Evolutionary conservation across 352 stramenopile genomes (phyloP).

Genomic region (Phytophthora crassamura): DNA sequence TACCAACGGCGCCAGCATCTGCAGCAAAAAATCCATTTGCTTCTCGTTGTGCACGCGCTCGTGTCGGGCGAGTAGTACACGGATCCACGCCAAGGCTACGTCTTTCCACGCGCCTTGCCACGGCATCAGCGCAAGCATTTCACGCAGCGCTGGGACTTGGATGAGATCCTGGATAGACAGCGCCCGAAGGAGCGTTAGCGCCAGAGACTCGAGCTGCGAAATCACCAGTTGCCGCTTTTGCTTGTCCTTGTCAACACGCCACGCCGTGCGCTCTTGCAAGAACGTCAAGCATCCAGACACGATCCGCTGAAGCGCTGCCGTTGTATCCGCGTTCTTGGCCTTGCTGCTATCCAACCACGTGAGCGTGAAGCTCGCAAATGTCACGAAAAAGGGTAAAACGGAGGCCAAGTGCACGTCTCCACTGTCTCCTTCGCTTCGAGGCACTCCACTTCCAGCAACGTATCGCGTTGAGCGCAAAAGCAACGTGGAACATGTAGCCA

Average conservation of each 20-base stretch:
- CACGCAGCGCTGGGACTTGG: constrained; percentile 38
- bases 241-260: constrained; percentile 39
- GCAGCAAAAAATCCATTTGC: constrained; percentile 64
- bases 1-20: constrained; percentile 92
- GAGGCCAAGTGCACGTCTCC: constrained; percentile 26
- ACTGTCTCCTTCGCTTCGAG: constrained; percentile 8
- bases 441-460: constrained; percentile 7
- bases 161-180: constrained; percentile 53
- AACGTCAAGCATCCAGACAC: constrained; percentile 38
- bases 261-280: constrained; percentile 33
- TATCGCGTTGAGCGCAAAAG: constrained; percentile 31
- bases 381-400: constrained; percentile 53
- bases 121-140: constrained; percentile 52
- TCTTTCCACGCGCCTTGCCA: constrained; percentile 65
- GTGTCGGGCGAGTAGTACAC: constrained; percentile 50
- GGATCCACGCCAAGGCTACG: constrained; percentile 58
- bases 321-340: constrained; percentile 16
- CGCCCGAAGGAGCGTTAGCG: constrained; percentile 40
- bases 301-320: constrained; percentile 37
- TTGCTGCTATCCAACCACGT: constrained; percentile 35
- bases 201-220: constrained; percentile 32
- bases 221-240: constrained; percentile 31
- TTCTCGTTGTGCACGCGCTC: constrained; percentile 41
- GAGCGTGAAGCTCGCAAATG: constrained; percentile 60
- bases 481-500: constrained; percentile 30